Base-by-base conservation (phyloP, 805 yeast genomes). In the Lipomyces sp. region DNA sequence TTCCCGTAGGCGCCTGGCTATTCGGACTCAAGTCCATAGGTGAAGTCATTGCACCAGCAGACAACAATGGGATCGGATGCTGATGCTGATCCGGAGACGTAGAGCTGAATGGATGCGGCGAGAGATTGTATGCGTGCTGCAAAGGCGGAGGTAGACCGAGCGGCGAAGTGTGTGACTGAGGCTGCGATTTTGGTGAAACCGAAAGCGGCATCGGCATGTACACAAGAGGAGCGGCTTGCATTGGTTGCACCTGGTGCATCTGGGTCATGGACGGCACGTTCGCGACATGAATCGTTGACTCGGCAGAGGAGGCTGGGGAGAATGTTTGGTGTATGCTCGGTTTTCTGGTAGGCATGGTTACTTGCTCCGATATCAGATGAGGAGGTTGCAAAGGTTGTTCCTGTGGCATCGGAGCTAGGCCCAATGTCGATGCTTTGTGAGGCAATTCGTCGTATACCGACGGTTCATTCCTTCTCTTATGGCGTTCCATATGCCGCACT, bases 401-500 rank as follows among this genome's bases (percentile, higher is more conserved):
- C 5, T 28, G 14, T 7, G 22, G 33, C 29, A 19, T 11, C 16
- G n/a, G n/a, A n/a, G n/a, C n/a, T n/a, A n/a, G n/a, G n/a, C n/a
- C n/a, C n/a, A n/a, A n/a, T n/a, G n/a, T n/a, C n/a, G n/a, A n/a
- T n/a, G n/a, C n/a, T n/a, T n/a, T n/a, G n/a, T n/a, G n/a, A n/a
- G n/a, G n/a, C n/a, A n/a, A n/a, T n/a, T n/a, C n/a, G n/a, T n/a
- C n/a, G n/a, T n/a, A n/a, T n/a, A n/a, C n/a, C n/a, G n/a, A n/a
- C n/a, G n/a, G n/a, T n/a, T n/a, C n/a, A n/a, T n/a, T 31, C 18
- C 57, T 47, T 31, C 46, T 39, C 16, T 64, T 57, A 39, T 68
- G 71, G 1, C 72, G 61, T 41, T 65, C 65, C 23, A 65, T 33
- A 53, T 68, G 71, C 21, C 71, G 55, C 4, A 49, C 42, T 11